Base-by-base conservation (phyloP, 2,329 filamentous ascomycete genomes). In the Alternaria alternata region DNA sequence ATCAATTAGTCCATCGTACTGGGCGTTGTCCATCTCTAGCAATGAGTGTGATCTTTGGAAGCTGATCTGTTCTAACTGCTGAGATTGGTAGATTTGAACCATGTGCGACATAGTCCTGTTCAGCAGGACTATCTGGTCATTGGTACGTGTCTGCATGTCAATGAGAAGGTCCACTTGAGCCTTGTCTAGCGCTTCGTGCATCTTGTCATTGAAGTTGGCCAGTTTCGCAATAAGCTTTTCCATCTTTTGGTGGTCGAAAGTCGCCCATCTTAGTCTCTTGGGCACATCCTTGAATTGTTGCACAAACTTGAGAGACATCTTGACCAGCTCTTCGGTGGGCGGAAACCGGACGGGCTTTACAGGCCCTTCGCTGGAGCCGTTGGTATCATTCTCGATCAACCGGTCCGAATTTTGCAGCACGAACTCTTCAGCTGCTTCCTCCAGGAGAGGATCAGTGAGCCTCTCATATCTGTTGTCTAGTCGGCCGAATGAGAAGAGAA, bases 41-140 rank as follows among this genome's bases (percentile, higher is more conserved):
- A 65, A 65, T 22, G 59, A 47, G 34, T 47, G 64, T 24, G 20
- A 59, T 60, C 52, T 66, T 55, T 51, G 57, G 43, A 58, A 52
- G 36, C 55, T 53, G 4, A 65, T 43, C 4, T 57, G 57, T 24
- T 68, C 64, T 0, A 75, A 73, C 30, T 70, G 59, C 46, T 57
- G 54, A 14, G 57, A 51, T 18, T 46, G 51, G 59, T 77, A 72
- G 30, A 80, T 74, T 58, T 79, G 69, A 3, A 75, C 66, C 20
- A 79, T 64, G n/a, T 76, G 68, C 46, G 75, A 70, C 36, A 80
- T 67, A 24, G 65, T 75, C 54, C 65, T 65, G 54, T 79, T 79
- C 7, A 80, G 64, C 44, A 78, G 69, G 41, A 80, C 69, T 32
- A 80, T 77, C 46, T 78, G 74, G 49, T 76, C 76, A 26, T 78